A percentile compares a stretch with the other conserved stretches of the same genome.
Conservation (phyloP, 1,139 yeast species). For the Taphrina flavorubra region DNA sequence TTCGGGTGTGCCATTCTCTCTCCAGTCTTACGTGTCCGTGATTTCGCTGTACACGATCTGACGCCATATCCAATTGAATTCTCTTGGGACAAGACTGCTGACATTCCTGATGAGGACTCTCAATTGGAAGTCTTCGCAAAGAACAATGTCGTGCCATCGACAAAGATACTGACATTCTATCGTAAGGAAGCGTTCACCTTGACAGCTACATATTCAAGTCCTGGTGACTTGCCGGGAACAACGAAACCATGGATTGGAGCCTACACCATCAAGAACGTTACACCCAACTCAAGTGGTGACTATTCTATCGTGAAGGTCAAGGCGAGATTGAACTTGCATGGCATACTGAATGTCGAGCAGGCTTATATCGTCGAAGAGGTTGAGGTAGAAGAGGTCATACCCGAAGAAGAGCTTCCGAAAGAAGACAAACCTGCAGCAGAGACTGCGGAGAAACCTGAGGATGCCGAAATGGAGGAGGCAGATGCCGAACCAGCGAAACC, state of each 20-base stretch:
- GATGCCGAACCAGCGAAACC: constrained; percentile 60
- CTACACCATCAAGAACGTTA: constrained; percentile 88
- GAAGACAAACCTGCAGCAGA: constrained; percentile 59
- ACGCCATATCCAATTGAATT: constrained; percentile 92
- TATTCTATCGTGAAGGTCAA: constrained; percentile 88
- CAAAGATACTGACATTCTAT: constrained; percentile 92
- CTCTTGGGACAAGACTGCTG: constrained; percentile 93
- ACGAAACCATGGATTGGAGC: constrained; percentile 70
- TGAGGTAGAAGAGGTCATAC: constrained; percentile 73
- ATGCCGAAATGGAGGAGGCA: constrained; percentile 55
- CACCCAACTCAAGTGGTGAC: constrained; percentile 73
- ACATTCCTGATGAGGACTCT: constrained; percentile 70
- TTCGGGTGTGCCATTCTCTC: constrained; percentile 99
- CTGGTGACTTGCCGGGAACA: constrained; percentile 73
- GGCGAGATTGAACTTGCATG: constrained; percentile 96
- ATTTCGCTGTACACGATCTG: constrained; percentile 95
- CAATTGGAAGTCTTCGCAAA: constrained; percentile 96
- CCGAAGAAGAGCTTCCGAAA: constrained; percentile 44
- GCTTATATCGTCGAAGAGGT: constrained; percentile 96
- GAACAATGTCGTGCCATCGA: constrained; percentile 91
- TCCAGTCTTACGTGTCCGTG: constrained; percentile 97
- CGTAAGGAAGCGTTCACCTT: constrained; percentile 88
- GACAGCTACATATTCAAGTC: constrained; percentile 83
- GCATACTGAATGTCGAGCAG: constrained; percentile 89
- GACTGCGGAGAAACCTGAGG: constrained; percentile 53